Evolutionary conservation across 1,284 basidiomycete genomes (phyloP), one percentile per base, ranked within the genome.

Genomic region (Gomphus sp.): DNA sequence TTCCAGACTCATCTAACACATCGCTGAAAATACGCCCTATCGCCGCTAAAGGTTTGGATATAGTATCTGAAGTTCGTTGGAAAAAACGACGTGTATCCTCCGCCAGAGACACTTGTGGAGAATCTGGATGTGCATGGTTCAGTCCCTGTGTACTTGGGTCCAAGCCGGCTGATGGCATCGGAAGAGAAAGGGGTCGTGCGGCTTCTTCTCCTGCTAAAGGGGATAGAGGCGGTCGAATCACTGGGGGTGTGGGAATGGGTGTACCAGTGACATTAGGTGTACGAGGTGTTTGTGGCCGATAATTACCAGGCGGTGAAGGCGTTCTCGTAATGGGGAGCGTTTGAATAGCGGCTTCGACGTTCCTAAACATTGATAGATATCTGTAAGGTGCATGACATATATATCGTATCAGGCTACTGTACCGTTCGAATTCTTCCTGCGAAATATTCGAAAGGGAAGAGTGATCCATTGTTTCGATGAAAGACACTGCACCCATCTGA

Each of bases 381-480:
- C 28, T 49, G 54, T 52, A 43, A 36, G 48, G 28, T 22, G 53
- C 44, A n/a, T 52, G n/a, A 41, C 31, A 25, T 12, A 41, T 18
- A 18, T 18, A n/a, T n/a, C 33, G n/a, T 0, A 51, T n/a, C 4
- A 36, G 14, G 7, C 14, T 48, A 33, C 72, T 80, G 58, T 70
- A 91, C 80, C 70, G 77, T 70, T 98, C 95, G 62, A 99, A 98
- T 65, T 98, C 92, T 55, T 89, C 87, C 70, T 95, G 91, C 0
- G 90, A 87, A 63, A 98, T 96, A 66, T 91, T 88, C 12, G 93
- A 96, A 47, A 99, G 75, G 7, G 90, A 90, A 0, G 92, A 89
- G 63, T 95, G 91, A 70, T 98, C 97, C 91, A 99, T 94, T 0
- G 91, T 91, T 73, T 98, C 93, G 63, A 98, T 93, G 71, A 98